Percentiles rank a stretch among this genome's conserved stretches.
Evolutionary conservation across 495 filamentous ascomycete genomes (phyloP).

Genomic region (Schizothecium vesticola): DNA sequence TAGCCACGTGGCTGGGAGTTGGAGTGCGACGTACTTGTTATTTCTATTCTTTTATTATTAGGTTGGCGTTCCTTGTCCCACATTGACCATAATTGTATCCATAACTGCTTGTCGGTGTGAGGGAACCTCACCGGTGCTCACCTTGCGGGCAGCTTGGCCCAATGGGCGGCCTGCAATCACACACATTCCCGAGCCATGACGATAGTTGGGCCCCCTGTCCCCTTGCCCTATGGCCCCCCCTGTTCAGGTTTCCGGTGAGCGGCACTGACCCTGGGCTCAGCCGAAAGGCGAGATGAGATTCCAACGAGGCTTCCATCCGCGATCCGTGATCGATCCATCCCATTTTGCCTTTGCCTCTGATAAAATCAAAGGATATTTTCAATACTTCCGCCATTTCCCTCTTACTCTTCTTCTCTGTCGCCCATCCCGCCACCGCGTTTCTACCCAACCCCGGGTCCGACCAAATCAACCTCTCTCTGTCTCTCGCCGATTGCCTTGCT

Average conservation of each 20-base stretch:
- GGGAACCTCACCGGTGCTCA: background rate
- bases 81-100: background rate
- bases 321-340: background rate
- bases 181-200: constrained; percentile 24
- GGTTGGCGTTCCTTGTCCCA: background rate
- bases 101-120: background rate
- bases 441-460: background rate
- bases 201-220: constrained; percentile 23
- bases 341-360: background rate
- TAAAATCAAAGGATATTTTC: background rate
- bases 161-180: constrained; percentile 13
- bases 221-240: background rate
- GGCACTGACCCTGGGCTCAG: constrained; percentile 12
- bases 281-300: constrained; percentile 1
- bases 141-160: background rate
- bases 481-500: background rate
- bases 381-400: background rate
- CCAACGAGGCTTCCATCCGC: background rate
- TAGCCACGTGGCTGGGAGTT: background rate
- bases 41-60: background rate
- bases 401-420: background rate
- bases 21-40: background rate
- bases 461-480: background rate
- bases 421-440: background rate
- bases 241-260: background rate